Conservation (phyloP, 495 filamentous ascomycete species). For the Aspergillus cristatus region DNA sequence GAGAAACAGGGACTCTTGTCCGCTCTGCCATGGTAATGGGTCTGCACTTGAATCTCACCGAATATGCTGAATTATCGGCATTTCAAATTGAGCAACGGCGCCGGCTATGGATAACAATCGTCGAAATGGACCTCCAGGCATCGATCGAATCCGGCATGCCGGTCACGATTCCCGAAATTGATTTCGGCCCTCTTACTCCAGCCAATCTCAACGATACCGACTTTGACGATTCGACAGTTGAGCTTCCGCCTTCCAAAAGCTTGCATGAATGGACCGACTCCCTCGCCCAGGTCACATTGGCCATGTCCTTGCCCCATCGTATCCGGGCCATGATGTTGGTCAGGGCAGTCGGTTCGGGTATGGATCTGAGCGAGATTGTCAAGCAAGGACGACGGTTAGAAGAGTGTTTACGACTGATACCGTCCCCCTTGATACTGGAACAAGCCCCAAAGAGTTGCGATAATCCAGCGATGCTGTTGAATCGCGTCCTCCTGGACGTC, state of each 20-base stretch:
- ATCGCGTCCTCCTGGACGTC: slow-evolving; percentile 12
- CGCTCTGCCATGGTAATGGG: slow-evolving; percentile 52
- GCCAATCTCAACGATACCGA: slow-evolving; percentile 34
- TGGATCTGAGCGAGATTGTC: slow-evolving; percentile 5
- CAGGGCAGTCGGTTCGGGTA: slow-evolving; percentile 2
- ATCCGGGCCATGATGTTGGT: slow-evolving; percentile 9
- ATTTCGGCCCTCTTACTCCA: slow-evolving; percentile 15
- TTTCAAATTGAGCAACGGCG: slow-evolving; percentile 29
- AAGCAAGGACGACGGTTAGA: slow-evolving; percentile 8
- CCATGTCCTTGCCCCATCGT: slow-evolving; percentile 10
- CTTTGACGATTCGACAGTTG: slow-evolving; percentile 24
- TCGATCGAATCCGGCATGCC: slow-evolving; percentile 32
- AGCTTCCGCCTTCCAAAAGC: slow-evolving; percentile 23
- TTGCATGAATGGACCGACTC: slow-evolving; percentile 15
- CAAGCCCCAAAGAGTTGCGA: not conserved
- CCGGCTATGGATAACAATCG: slow-evolving; percentile 36
- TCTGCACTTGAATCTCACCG: slow-evolving; percentile 45
- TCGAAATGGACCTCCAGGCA: slow-evolving; percentile 33
- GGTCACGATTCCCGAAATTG: slow-evolving; percentile 19
- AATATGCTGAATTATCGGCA: slow-evolving; percentile 11
- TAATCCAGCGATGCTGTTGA: slow-evolving; percentile 4
- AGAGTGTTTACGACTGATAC: slow-evolving; percentile 6
- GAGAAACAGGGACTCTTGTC: slow-evolving; percentile 42
- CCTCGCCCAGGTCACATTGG: slow-evolving; percentile 9
- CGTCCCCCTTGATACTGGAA: slow-evolving; percentile 4